Base-by-base conservation (phyloP, 768 basidiomycete genomes). In the Boletus rex-veris region DNA sequence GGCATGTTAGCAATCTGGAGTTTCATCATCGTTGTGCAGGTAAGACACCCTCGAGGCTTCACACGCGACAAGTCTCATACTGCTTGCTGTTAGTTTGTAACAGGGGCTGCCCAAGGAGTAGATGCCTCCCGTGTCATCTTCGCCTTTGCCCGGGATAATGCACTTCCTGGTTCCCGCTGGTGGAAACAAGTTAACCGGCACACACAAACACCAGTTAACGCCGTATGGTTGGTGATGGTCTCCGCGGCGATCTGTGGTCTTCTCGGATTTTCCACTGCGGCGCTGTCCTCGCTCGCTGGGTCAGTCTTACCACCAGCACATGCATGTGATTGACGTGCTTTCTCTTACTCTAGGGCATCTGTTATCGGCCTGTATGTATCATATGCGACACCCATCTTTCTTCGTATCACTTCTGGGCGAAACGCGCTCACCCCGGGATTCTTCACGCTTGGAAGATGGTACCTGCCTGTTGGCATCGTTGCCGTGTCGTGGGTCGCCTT, bases 1-100 rank as follows among this genome's bases (percentile, higher is more conserved):
- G 87, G 87, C 11, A 88, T 87, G 87, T 74, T 89, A 45, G 75
- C 77, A 3, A 80, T 88, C 42, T 89, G 86, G 87, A 79, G 80
- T 47, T 79, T 81, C 56, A 84, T 87, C 56, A 85, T 85, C 54
- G 78, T 86, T 30, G 84, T 86, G 3, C 78, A 79, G 71, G 78
- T 75, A 45, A 43, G 71, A 57, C 18, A n/a, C 11, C 8, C 11
- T 7, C 11, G 3, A 24, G 4, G 7, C 11, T 14, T 31, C 26
- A 3, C 3, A 3, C 8, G 3, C 10, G 19, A 3, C 31, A 3
- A 5, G 8, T 33, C 43, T 50, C 45, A 52, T 45, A 15, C 36
- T 16, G 12, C 18, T 4, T 31, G 30, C 44, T 9, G 4, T 5
- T 53, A 86, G 85, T 87, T 78, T 57, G 84, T 86, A 18, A 86